A percentile compares a stretch with the other conserved stretches of the same genome.
phyloP scores from a whole-genome alignment of 805 yeast species.

The Cyberlindnera mycetangii region DNA sequence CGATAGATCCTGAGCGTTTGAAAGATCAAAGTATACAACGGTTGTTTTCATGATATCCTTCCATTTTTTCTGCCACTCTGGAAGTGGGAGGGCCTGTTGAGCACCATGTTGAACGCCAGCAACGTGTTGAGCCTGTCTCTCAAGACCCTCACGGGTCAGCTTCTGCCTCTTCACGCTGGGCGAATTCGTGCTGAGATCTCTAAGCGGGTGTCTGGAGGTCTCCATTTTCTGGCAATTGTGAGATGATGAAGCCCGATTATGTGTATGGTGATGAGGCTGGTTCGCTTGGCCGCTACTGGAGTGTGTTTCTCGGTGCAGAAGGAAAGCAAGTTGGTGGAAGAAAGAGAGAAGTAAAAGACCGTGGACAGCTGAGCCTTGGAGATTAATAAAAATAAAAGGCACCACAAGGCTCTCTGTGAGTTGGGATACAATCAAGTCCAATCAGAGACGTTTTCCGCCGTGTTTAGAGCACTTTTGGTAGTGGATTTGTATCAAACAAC shows the following conservation, averaged over 20 bases:
- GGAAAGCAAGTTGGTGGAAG: too few relatives aligned
- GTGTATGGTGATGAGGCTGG: not conserved
- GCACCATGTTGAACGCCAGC: constrained; percentile 1
- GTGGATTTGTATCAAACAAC: too few relatives aligned
- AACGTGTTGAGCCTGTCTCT: constrained; percentile 3
- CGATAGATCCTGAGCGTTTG: constrained; percentile 30
- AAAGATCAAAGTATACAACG: constrained; percentile 54
- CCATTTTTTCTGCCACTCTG: constrained; percentile 62
- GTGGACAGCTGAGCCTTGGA: too few relatives aligned
- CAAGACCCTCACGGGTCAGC: constrained; percentile 8
- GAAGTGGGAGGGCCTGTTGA: constrained; percentile 28
- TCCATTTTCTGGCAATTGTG: constrained; percentile 16
- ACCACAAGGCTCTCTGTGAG: too few relatives aligned
- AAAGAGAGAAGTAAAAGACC: too few relatives aligned
- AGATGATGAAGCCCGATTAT: too few relatives aligned
- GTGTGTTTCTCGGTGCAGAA: not conserved
- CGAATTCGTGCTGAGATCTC: constrained; percentile 27
- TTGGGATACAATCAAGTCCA: too few relatives aligned
- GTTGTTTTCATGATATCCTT: constrained; percentile 52
- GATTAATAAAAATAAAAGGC: too few relatives aligned
- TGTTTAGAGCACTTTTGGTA: too few relatives aligned
- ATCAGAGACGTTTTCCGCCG: too few relatives aligned
- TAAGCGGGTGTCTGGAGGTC: constrained; percentile 20
- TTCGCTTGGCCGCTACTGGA: not conserved
- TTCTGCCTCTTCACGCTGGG: constrained; percentile 29